phyloP scores from a whole-genome alignment of 495 filamentous ascomycete species.

The Paragyromitra xinjiangensis region DNA sequence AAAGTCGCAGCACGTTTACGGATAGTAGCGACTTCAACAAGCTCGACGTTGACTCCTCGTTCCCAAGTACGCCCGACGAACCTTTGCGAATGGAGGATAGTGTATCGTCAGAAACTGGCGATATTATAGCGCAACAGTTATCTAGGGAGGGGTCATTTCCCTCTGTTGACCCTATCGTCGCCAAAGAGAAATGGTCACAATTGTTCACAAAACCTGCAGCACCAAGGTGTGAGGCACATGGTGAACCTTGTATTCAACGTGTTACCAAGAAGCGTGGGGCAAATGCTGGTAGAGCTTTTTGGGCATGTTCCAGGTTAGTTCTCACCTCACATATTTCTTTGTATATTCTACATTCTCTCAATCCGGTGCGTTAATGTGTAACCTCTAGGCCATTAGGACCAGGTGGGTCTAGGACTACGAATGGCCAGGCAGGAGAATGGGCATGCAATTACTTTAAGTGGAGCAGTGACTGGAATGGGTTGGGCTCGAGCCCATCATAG shows the following conservation, averaged over 20 bases:
- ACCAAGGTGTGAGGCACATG: slow-evolving; percentile 82
- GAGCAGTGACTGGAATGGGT: slow-evolving; percentile 39
- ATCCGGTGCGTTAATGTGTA: neutral
- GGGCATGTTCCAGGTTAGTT: slow-evolving; percentile 54
- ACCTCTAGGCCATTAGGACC: slow-evolving; percentile 52
- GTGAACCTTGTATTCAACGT: slow-evolving; percentile 81
- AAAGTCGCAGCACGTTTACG: neutral
- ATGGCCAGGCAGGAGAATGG: slow-evolving; percentile 49
- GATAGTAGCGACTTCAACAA: neutral
- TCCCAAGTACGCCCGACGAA: neutral
- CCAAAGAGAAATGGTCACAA: slow-evolving; percentile 86
- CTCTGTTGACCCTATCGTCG: slow-evolving; percentile 73
- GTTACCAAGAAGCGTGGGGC: slow-evolving; percentile 86
- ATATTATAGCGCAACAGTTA: neutral
- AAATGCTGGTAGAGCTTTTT: slow-evolving; percentile 68
- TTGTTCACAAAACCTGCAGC: slow-evolving; percentile 77
- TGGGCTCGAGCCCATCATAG: neutral
- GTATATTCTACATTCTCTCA: neutral
- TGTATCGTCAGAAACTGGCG: neutral
- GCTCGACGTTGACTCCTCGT: neutral
- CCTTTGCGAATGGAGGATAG: neutral
- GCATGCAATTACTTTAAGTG: slow-evolving; percentile 56
- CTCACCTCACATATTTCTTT: neutral
- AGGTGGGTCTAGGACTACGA: slow-evolving; percentile 35
- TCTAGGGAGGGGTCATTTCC: slow-evolving; percentile 23